Evolutionary conservation across 305 asterid species (phyloP).

Genomic region (Fraxinus velutina): DNA sequence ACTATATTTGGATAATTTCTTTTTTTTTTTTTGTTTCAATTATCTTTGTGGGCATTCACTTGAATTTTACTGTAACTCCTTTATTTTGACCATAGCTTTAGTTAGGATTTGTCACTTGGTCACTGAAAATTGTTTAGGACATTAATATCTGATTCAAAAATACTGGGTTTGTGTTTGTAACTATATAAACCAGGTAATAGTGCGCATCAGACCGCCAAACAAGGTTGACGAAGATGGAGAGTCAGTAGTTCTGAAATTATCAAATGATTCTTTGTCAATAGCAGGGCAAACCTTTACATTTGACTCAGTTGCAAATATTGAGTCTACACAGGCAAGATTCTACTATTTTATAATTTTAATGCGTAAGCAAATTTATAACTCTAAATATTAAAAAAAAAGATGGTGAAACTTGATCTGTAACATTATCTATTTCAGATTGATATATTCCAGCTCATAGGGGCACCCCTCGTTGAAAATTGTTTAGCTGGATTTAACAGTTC

Average conservation of each 20-base stretch:
- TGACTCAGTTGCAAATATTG: slow-evolving; percentile 77
- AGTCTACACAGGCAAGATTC: slow-evolving; percentile 76
- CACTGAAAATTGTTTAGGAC: not conserved
- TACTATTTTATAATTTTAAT: not conserved
- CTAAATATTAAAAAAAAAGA: not conserved
- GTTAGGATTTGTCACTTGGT: not conserved
- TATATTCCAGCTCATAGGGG: slow-evolving; percentile 88
- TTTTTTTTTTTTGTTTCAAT: too few relatives aligned
- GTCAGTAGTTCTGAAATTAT: slow-evolving; percentile 51
- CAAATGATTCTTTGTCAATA: slow-evolving; percentile 69
- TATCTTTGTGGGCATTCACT: not conserved
- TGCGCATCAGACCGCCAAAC: slow-evolving; percentile 80
- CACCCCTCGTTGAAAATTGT: slow-evolving; percentile 90
- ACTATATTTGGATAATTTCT: not conserved
- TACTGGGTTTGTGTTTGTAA: not conserved
- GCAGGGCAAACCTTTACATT: slow-evolving; percentile 73
- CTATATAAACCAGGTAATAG: slow-evolving; percentile 56
- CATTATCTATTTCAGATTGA: slow-evolving; percentile 57
- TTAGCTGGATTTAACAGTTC: slow-evolving; percentile 95
- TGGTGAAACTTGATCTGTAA: slow-evolving; percentile 16
- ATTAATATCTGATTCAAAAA: not conserved
- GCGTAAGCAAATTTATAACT: not conserved
- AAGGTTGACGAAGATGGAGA: slow-evolving; percentile 74
- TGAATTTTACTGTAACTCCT: not conserved
- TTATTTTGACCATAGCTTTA: slow-evolving; percentile 2